Conservation (phyloP, 257 asterid species). For the Cynanchum wilfordii region DNA sequence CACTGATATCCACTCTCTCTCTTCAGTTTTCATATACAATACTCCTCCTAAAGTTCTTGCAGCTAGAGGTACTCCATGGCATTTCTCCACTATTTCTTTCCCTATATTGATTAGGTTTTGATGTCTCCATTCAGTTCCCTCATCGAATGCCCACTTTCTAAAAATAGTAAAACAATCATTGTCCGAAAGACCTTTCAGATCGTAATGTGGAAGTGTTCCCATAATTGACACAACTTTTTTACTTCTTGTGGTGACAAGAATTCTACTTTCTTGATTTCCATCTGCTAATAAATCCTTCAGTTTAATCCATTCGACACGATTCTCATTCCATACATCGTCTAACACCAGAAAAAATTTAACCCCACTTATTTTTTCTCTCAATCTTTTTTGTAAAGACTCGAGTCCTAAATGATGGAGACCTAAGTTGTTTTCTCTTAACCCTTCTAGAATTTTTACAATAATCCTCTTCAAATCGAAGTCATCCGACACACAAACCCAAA, state of each 20-base stretch:
- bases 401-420: conserved; percentile 29
- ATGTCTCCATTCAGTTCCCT: conserved; percentile 10
- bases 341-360: conserved; percentile 16
- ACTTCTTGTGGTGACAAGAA: conserved; percentile 22
- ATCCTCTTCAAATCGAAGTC: conserved; percentile 37
- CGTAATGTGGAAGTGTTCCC: conserved; percentile 15
- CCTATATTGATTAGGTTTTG: conserved; percentile 17
- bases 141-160: conserved; percentile 17
- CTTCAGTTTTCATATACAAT: conserved; percentile 9
- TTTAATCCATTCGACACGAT: conserved; percentile 18
- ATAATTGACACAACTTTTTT: conserved; percentile 12
- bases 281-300: conserved; percentile 15
- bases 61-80: conserved; percentile 25
- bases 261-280: conserved; percentile 21
- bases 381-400: conserved; percentile 35
- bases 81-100: conserved; percentile 21
- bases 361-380: conserved; percentile 17
- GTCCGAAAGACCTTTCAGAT: conserved; percentile 15
- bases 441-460: conserved; percentile 35
- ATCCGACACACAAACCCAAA: conserved; percentile 52
- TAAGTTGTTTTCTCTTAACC: conserved; percentile 33
- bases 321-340: conserved; percentile 28
- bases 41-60: conserved; percentile 20
- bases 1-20: conserved; percentile 23
- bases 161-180: conserved; percentile 22